Evolutionary conservation across 768 basidiomycete genomes (phyloP), one percentile per base, ranked within the genome.

Genomic region (Lepiota brunneoincarnata): DNA sequence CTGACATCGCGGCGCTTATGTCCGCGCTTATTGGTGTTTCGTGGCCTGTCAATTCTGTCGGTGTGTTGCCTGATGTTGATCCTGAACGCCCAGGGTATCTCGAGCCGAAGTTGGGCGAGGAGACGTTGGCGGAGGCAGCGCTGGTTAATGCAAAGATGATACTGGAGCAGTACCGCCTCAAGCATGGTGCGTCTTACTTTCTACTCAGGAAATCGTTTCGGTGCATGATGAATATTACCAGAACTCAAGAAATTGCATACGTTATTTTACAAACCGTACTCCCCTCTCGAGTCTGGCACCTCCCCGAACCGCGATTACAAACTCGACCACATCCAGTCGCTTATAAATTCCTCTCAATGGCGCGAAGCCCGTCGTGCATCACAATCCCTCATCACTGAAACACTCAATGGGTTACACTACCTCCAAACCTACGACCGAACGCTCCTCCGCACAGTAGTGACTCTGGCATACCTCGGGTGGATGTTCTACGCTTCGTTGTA

Each of bases 391-490:
- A 84, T 89, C 41, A 56, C 75, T 34, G 60, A 72, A 10, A 74
- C 78, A 5, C 71, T 91, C 4, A 68, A 72, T 35, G 91, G 90
- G 0, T 68, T 91, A 28, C 82, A 84, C 26, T 93, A 93, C 63
- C 78, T 93, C 4, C 87, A 93, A 67, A 92, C 89, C 64, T 93
- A 93, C 65, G 90, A 94, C 63, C 83, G 89, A 15, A 72, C 80
- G 26, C 68, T 93, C 41, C 85, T 94, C 24, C 80, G 84, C 14
- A 70, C 63, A 2, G 82, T 93, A 58, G 91, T 92, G 47, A 78
- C 78, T 1, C 63, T 76, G 6, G 90, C 89, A 1, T 93, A 94
- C 66, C 64, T 77, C 2, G 90, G 90, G 49, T 94, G 91, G 89
- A 82, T 81, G 17, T 83, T 82, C 1, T 92, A 82, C 65, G 73